These are phyloP conservation scores for Carallia pectinifolia DNA, from an alignment of 345 rosid species.

Conservation along the genomic window DNA sequence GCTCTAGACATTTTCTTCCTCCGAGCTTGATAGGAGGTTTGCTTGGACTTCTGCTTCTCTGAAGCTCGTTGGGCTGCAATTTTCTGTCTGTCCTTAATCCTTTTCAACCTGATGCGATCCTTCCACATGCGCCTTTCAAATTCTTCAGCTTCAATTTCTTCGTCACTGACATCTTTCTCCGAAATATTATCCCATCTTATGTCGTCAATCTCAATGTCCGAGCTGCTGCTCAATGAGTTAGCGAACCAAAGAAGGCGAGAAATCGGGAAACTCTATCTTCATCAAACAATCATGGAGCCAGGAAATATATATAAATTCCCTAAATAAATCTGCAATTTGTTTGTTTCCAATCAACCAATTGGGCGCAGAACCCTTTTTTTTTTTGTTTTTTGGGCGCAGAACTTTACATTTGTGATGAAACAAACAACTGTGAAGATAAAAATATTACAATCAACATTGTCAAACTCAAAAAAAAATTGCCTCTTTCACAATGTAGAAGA, in stretches of 20 bases:
- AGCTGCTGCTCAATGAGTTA: conserved; percentile 23
- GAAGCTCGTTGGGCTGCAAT: conserved; percentile 63
- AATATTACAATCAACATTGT: no score
- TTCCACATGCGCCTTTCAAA: conserved; percentile 96
- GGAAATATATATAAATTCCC: neutral
- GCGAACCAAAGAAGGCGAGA: conserved; percentile 1
- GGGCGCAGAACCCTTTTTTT: no score
- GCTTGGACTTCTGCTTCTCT: conserved; percentile 72
- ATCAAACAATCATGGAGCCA: neutral
- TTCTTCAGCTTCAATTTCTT: conserved; percentile 85
- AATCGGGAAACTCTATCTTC: neutral
- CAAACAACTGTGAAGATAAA: no score
- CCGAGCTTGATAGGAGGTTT: conserved; percentile 79
- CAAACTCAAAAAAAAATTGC: no score
- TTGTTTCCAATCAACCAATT: no score
- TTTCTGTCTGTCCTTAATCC: conserved; percentile 81
- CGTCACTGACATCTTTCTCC: conserved; percentile 95
- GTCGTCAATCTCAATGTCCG: conserved; percentile 71
- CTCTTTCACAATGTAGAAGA: no score
- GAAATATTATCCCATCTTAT: conserved; percentile 68
- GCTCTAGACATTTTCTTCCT: conserved; percentile 99
- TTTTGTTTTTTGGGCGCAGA: no score
- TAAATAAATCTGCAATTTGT: neutral
- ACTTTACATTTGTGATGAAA: no score
- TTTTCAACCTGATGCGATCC: conserved; percentile 75